Evolutionary conservation across 2,329 filamentous ascomycete genomes (phyloP), one percentile per base, ranked within the genome.

Genomic region (Aspergillus versicolor): DNA sequence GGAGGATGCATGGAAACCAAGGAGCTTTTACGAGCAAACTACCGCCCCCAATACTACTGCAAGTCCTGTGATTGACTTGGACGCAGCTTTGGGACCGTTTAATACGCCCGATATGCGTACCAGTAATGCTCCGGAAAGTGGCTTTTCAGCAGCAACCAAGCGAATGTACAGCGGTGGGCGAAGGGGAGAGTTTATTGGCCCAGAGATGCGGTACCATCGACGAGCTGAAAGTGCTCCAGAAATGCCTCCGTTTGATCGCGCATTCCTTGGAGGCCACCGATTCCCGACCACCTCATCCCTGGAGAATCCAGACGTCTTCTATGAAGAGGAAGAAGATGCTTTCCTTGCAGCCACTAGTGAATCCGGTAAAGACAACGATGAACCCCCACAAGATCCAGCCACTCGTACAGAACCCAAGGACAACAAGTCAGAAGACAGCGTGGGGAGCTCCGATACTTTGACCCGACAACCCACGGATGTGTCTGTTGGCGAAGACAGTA

Each of bases 1-100:
- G 44, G 75, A 77, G 47, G 67, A 61, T 7, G 66, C 75, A 7
- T 77, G 75, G 75, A 77, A 77, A 60, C 75, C 75, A 21, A 68
- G 70, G 51, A 77, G 74, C 51, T 77, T 77, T 52, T 77, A 77
- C 46, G 75, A 77, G 45, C 75, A 77, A 58, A 69, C 52, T 40
- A 60, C 68, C 2, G 81, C 85, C 8, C 84, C 87, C 46, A 90
- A 95, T 58, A 73, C 84, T 58, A 73, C 84, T 3, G 82, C 88
- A 52, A 90, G 87, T 67, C 88, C 90, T 7, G 88, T 97, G 73
- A 95, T 99, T 61, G 94, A 99, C 72, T 79, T 99, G 42, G 94
- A 99, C 75, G 93, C 92, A 17, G 94, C 93, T 24, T 82, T 97
- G 1, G 92, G 92, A 2, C 92, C 93, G 0, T 96, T 96, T 74